Evolutionary conservation across 2,329 filamentous ascomycete genomes (phyloP), one percentile per base, ranked within the genome.

Genomic region (Exophiala xenobiotica): DNA sequence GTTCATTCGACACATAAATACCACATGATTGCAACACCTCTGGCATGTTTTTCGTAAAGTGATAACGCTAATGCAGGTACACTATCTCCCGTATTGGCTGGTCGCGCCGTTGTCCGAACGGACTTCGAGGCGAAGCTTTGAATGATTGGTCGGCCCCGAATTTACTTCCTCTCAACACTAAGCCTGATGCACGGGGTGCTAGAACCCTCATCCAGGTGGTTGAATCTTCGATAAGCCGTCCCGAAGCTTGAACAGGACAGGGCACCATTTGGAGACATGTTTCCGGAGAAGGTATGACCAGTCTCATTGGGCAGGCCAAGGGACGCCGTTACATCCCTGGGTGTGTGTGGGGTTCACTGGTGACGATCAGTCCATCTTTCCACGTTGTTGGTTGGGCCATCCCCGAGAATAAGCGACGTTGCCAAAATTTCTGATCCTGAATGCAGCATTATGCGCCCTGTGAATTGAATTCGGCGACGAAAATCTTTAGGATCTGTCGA

Each of bases 161-260:
- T 44, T 14, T 44, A 26, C 12, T 26, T 5, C n/a, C 26, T 11
- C 18, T 19, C 45, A 48, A 56, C 16, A 49, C 8, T 20, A 63
- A 54, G 73, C 68, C 49, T 78, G 79, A 62, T 83, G 83, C 46
- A 83, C 65, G 16, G n/a, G n/a, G n/a, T n/a, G n/a, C n/a, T n/a
- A n/a, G n/a, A n/a, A n/a, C n/a, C n/a, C n/a, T n/a, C n/a, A n/a
- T n/a, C n/a, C n/a, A n/a, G n/a, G n/a, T n/a, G n/a, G n/a, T n/a
- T n/a, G n/a, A n/a, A n/a, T n/a, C n/a, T n/a, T n/a, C n/a, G n/a
- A n/a, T n/a, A n/a, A n/a, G n/a, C n/a, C n/a, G n/a, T n/a, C n/a
- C n/a, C n/a, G n/a, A n/a, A n/a, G n/a, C n/a, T n/a, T n/a, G n/a
- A n/a, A n/a, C n/a, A n/a, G n/a, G n/a, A n/a, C n/a, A n/a, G n/a